Evolutionary conservation across 192 early-diverging fungal species (phyloP).

Genomic region (Linnemannia zychae): DNA sequence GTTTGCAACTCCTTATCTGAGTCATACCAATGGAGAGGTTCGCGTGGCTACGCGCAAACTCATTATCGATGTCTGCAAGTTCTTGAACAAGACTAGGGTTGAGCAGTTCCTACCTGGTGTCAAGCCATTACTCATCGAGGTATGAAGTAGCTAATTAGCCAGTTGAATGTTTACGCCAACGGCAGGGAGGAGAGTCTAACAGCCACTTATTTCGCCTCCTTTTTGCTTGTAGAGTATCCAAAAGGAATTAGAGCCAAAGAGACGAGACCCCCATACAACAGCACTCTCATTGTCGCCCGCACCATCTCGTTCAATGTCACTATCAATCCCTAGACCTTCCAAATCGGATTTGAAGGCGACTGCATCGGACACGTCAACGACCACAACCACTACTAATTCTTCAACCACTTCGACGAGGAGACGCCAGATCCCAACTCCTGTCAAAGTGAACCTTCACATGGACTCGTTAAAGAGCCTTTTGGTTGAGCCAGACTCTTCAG

Average conservation of each 20-base stretch:
- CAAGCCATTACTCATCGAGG: conserved; percentile 54
- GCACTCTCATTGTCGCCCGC: background rate
- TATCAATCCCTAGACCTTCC: background rate
- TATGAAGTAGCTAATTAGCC: conserved; percentile 1
- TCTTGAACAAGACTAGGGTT: conserved; percentile 45
- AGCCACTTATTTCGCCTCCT: background rate
- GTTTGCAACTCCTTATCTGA: conserved; percentile 68
- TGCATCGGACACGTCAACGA: background rate
- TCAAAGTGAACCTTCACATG: conserved; percentile 47
- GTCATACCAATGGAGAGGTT: conserved; percentile 72
- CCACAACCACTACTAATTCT: background rate
- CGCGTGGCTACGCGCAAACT: conserved; percentile 69
- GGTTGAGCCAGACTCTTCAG: conserved; percentile 39
- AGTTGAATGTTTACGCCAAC: background rate
- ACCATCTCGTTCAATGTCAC: conserved; percentile 11
- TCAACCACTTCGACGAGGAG: conserved; percentile 8
- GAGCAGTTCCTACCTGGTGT: conserved; percentile 55
- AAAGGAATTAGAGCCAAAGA: conserved; percentile 37
- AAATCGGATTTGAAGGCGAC: background rate
- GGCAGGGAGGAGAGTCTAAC: background rate
- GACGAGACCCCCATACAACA: background rate
- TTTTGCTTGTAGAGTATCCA: conserved; percentile 35
- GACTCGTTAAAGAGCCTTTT: conserved; percentile 46
- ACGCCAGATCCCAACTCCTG: conserved; percentile 19
- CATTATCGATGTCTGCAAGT: conserved; percentile 64